A percentile compares a stretch with the other conserved stretches of the same genome.
phyloP scores from a whole-genome alignment of 148 eudicot species.

The Arctostaphylos glauca region DNA sequence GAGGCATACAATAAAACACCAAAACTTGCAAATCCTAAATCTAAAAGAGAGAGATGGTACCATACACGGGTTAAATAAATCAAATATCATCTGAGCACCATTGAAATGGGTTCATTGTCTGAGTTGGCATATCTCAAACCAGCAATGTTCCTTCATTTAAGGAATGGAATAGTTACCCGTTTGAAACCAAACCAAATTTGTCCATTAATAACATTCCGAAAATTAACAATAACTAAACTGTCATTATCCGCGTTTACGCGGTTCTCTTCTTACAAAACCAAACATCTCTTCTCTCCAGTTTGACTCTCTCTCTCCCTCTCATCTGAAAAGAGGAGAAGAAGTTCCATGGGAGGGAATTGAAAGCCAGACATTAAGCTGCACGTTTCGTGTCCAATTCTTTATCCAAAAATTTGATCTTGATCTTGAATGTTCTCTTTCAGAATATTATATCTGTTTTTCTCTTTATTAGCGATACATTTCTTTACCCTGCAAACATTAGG shows the following conservation, averaged over 20 bases:
- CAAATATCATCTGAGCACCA: not conserved
- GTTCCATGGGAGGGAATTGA: conserved; percentile 15
- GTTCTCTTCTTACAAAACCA: conserved; percentile 15
- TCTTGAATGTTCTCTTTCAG: conserved; percentile 3
- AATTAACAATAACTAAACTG: not conserved
- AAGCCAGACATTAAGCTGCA: conserved; percentile 16
- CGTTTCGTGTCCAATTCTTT: not conserved
- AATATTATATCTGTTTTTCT: not conserved
- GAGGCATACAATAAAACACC: not conserved
- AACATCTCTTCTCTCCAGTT: conserved; percentile 9
- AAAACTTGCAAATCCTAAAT: not conserved
- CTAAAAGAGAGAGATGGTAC: not conserved
- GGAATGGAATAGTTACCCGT: conserved; percentile 7
- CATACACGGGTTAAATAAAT: not conserved
- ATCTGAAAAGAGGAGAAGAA: conserved; percentile 14
- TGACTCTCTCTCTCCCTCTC: conserved; percentile 29
- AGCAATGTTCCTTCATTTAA: not conserved
- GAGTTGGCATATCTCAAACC: not conserved
- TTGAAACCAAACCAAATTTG: conserved; percentile 9
- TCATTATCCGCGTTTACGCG: not conserved
- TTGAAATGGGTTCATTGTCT: not conserved
- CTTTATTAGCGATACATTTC: not conserved
- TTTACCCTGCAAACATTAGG: conserved; percentile 9
- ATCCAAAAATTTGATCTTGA: not conserved
- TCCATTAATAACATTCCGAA: not conserved